Evolutionary conservation across 2,329 filamentous ascomycete genomes (phyloP).

Genomic region (Aspergillaceae sp.): DNA sequence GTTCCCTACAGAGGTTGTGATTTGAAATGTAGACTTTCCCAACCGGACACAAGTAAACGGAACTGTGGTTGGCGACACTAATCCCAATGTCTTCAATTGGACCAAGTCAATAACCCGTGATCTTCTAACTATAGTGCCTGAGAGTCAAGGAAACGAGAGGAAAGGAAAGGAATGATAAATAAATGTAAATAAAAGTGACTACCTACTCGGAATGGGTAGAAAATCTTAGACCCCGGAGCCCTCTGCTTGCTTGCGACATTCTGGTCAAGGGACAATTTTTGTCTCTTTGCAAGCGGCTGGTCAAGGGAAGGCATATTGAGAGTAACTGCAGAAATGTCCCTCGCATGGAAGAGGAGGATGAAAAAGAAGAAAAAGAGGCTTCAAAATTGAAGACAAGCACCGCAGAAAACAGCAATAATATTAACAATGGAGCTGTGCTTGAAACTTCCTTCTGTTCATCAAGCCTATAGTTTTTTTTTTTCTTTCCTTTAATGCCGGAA

Average conservation of each 20-base stretch:
- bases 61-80: slow-evolving; percentile 82
- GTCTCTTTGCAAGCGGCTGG: slow-evolving; percentile 63
- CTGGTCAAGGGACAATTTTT: slow-evolving; percentile 48
- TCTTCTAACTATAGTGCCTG: too few relatives aligned
- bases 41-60: slow-evolving; percentile 84
- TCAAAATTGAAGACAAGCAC: too few relatives aligned
- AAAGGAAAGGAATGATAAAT: not conserved
- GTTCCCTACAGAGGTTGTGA: slow-evolving; percentile 87
- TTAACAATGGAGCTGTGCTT: too few relatives aligned
- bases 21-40: slow-evolving; percentile 91
- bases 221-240: slow-evolving; percentile 63
- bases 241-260: slow-evolving; percentile 35
- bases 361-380: too few relatives aligned
- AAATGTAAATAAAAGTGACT: not conserved
- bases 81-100: slow-evolving; percentile 64
- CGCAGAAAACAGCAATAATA: too few relatives aligned
- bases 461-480: too few relatives aligned
- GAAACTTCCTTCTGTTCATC: too few relatives aligned
- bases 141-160: too few relatives aligned
- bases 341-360: not conserved
- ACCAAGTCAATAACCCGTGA: slow-evolving; percentile 3
- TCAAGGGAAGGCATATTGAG: slow-evolving; percentile 39
- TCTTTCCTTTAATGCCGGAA: too few relatives aligned
- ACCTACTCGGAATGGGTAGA: slow-evolving; percentile 83
- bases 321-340: not conserved